Evolutionary conservation across 2,329 filamentous ascomycete genomes (phyloP).

Genomic region (Aspergillus sp.): DNA sequence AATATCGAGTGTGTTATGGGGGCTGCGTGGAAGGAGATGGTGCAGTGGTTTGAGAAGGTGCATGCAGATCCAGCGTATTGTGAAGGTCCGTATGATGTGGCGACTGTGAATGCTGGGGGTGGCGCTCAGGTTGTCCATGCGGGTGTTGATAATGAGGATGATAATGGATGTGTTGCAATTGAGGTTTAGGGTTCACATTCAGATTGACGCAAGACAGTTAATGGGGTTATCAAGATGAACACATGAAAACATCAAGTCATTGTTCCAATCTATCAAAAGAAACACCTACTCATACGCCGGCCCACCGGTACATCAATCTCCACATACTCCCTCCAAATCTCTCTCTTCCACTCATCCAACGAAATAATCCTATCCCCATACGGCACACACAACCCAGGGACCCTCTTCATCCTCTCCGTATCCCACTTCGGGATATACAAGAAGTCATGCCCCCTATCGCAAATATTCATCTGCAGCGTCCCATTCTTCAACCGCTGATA

Average conservation of each 20-base stretch:
- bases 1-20: constrained; percentile 59
- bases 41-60: constrained; percentile 57
- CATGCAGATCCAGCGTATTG: constrained; percentile 38
- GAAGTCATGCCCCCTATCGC: constrained; percentile 17
- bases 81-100: constrained; percentile 30
- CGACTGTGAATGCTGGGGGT: constrained; percentile 12
- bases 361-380: constrained; percentile 14
- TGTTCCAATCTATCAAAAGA: background rate
- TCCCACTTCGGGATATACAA: constrained; percentile 19
- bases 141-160: constrained; percentile 2
- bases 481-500: constrained; percentile 11
- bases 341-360: constrained; percentile 16
- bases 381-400: constrained; percentile 15
- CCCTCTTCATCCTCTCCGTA: constrained; percentile 7
- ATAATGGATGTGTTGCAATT: background rate
- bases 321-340: constrained; percentile 13
- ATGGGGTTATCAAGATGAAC: background rate
- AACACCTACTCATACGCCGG: background rate
- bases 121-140: too few species aligned
- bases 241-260: too few species aligned
- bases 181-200: background rate
- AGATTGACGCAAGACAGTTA: background rate
- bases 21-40: constrained; percentile 45
- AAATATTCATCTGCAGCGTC: constrained; percentile 20
- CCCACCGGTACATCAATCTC: background rate